Conservation (phyloP, 495 filamentous ascomycete genomes). For the Aspergillus heteromorphus region DNA sequence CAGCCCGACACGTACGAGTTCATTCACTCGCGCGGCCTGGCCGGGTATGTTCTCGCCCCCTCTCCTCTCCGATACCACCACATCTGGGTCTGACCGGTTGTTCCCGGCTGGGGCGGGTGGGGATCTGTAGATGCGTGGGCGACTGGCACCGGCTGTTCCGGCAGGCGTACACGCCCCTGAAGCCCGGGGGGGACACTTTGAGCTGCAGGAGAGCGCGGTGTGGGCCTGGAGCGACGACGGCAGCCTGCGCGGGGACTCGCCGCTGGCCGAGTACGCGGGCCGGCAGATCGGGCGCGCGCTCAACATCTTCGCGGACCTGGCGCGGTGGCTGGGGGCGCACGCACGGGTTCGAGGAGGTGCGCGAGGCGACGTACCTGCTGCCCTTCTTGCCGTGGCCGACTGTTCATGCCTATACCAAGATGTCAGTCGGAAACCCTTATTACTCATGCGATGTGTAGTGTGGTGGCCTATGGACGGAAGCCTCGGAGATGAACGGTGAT, state of each 20-base stretch:
- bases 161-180: conserved; percentile 19
- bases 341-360: neutral
- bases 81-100: neutral
- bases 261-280: neutral
- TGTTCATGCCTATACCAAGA: neutral
- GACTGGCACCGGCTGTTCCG: conserved; percentile 6
- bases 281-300: neutral
- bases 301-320: neutral
- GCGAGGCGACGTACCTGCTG: neutral
- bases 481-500: neutral
- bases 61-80: neutral
- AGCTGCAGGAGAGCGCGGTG: conserved; percentile 33
- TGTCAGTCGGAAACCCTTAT: too few relatives aligned
- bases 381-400: neutral
- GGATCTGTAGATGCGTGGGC: conserved; percentile 6
- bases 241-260: neutral
- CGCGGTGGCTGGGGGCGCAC: neutral
- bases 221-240: conserved; percentile 26
- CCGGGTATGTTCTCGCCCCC: neutral
- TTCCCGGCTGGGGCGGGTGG: neutral
- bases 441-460: too few relatives aligned
- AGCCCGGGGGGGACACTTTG: conserved; percentile 39
- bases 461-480: neutral
- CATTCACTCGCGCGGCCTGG: conserved; percentile 7
- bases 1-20: conserved; percentile 6